Evolutionary conservation across 208 protist species (phyloP).

Genomic region (Crithidia expoeki): DNA sequence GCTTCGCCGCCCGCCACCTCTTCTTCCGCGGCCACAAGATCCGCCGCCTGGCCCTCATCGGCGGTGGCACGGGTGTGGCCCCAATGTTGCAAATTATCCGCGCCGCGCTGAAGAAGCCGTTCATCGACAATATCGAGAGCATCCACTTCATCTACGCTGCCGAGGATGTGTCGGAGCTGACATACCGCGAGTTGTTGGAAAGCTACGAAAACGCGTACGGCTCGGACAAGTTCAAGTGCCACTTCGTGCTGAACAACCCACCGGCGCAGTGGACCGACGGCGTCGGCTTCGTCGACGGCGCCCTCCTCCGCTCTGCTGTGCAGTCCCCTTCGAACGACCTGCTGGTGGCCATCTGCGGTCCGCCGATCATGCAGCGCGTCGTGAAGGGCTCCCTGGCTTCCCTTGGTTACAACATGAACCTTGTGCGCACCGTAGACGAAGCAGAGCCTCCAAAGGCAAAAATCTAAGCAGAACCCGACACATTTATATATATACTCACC

Average conservation of each 20-base stretch:
- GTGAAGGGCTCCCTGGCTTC: slow-evolving; percentile 42
- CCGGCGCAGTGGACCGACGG: slow-evolving; percentile 68
- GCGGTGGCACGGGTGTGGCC: slow-evolving; percentile 89
- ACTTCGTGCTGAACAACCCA: slow-evolving; percentile 73
- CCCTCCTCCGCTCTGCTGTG: slow-evolving; percentile 51
- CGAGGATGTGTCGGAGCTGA: slow-evolving; percentile 65
- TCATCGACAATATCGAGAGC: slow-evolving; percentile 55
- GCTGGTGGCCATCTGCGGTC: slow-evolving; percentile 77
- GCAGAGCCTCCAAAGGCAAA: slow-evolving; percentile 38
- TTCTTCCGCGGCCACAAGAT: slow-evolving; percentile 70
- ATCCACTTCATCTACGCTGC: slow-evolving; percentile 76
- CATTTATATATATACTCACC: background rate
- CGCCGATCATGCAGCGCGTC: slow-evolving; percentile 70
- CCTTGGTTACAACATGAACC: slow-evolving; percentile 59
- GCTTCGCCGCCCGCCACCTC: slow-evolving; percentile 47
- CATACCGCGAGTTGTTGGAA: slow-evolving; percentile 56
- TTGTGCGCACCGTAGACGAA: slow-evolving; percentile 54
- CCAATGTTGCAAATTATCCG: slow-evolving; percentile 93
- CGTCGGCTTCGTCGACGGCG: slow-evolving; percentile 64
- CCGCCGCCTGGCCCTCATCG: slow-evolving; percentile 66
- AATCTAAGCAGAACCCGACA: slow-evolving; percentile 28
- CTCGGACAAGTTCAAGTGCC: slow-evolving; percentile 57
- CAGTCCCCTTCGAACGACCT: slow-evolving; percentile 65
- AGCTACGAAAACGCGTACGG: slow-evolving; percentile 50
- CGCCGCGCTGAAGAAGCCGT: slow-evolving; percentile 76